These are phyloP conservation scores for Penicillium sp. DNA, from an alignment of 2,329 filamentous ascomycete species.

Conservation along the genomic window DNA sequence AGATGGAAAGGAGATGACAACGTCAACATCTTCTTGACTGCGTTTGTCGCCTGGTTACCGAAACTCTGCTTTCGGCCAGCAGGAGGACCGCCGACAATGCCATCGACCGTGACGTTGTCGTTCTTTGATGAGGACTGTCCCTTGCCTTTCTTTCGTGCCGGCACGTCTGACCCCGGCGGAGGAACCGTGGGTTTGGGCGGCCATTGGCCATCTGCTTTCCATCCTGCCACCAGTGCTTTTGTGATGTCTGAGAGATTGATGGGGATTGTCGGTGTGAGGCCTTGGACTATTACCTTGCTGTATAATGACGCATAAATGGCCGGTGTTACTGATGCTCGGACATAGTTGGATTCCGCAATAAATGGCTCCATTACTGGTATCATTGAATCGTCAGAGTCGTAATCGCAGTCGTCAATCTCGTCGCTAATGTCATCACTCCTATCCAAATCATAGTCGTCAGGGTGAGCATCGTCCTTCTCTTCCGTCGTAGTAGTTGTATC, in stretches of 20 bases:
- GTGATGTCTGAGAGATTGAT: constrained; percentile 83
- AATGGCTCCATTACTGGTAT: constrained; percentile 71
- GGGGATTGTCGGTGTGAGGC: constrained; percentile 77
- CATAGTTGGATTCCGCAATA: constrained; percentile 67
- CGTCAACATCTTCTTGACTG: constrained; percentile 39
- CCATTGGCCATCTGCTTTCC: constrained; percentile 94
- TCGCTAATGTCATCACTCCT: constrained; percentile 24
- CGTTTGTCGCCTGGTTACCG: constrained; percentile 28
- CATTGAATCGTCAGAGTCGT: constrained; percentile 52
- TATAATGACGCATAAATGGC: constrained; percentile 77
- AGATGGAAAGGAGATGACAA: constrained; percentile 34
- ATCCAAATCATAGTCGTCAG: not conserved
- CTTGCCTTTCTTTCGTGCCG: constrained; percentile 12
- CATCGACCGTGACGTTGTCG: not conserved
- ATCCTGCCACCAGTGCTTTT: constrained; percentile 76
- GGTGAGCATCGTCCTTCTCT: not conserved
- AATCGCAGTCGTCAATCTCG: constrained; percentile 23
- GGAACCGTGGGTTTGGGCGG: constrained; percentile 58
- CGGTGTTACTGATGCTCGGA: constrained; percentile 72
- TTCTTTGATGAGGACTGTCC: constrained; percentile 8
- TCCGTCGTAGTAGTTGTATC: constrained; percentile 1
- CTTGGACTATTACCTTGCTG: constrained; percentile 78
- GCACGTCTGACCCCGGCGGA: constrained; percentile 22
- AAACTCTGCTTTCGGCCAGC: constrained; percentile 9
- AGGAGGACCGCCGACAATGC: not conserved